A percentile compares a stretch with the other conserved stretches of the same genome.
phyloP scores from a whole-genome alignment of 495 filamentous ascomycete species.

The Penicillium cosmopolitanum region DNA sequence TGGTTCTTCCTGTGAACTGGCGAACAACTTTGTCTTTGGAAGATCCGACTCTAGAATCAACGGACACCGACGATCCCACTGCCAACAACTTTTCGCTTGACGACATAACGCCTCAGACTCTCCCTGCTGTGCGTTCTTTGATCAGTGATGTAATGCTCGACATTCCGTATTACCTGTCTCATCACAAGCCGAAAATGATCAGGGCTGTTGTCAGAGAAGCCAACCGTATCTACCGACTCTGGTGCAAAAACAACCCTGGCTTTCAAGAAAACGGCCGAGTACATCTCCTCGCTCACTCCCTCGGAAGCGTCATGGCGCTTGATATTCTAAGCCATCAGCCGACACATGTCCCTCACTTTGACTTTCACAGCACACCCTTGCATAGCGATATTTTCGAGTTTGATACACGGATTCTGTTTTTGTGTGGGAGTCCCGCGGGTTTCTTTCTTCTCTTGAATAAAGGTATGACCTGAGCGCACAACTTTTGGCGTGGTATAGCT shows the following conservation, averaged over 20 bases:
- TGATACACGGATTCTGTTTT: slow-evolving; percentile 84
- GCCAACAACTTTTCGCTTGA: slow-evolving; percentile 74
- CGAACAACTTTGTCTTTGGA: slow-evolving; percentile 83
- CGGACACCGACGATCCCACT: slow-evolving; percentile 49
- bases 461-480: slow-evolving; percentile 35
- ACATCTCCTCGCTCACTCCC: slow-evolving; percentile 89
- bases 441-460: slow-evolving; percentile 92
- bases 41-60: slow-evolving; percentile 60
- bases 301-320: slow-evolving; percentile 90
- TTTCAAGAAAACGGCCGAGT: slow-evolving; percentile 82
- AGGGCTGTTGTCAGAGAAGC: slow-evolving; percentile 87
- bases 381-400: slow-evolving; percentile 80
- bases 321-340: slow-evolving; percentile 91
- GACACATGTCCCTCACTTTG: slow-evolving; percentile 61
- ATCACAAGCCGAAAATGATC: slow-evolving; percentile 94
- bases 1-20: slow-evolving; percentile 88
- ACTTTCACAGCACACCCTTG: slow-evolving; percentile 51
- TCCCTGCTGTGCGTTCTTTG: slow-evolving; percentile 85
- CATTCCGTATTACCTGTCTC: slow-evolving; percentile 94
- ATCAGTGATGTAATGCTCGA: slow-evolving; percentile 98
- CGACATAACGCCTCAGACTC: slow-evolving; percentile 89
- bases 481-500: background rate
- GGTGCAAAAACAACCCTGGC: slow-evolving; percentile 88
- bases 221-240: slow-evolving; percentile 89
- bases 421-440: slow-evolving; percentile 87